These are phyloP conservation scores for Microcos paniculata DNA, from an alignment of 345 rosid genomes.

Conservation along the genomic window DNA sequence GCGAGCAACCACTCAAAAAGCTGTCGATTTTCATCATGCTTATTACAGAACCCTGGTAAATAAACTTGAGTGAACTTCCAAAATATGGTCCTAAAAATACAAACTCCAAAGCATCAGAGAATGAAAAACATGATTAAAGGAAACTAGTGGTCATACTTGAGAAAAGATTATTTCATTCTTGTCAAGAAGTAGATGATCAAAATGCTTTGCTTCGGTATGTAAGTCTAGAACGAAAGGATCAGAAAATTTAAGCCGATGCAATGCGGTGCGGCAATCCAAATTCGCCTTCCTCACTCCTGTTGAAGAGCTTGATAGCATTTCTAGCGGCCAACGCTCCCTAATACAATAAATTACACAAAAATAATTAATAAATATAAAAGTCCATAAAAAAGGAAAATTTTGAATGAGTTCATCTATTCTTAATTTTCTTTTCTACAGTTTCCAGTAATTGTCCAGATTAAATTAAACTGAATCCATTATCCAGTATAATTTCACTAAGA, in stretches of 20 bases:
- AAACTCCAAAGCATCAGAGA: neutral
- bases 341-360: neutral
- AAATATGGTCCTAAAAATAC: neutral
- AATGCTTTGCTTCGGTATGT: slow-evolving; percentile 22
- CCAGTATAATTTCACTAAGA: neutral
- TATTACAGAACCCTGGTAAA: slow-evolving; percentile 42
- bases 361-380: neutral
- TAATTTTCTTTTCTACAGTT: neutral
- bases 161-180: slow-evolving; percentile 39
- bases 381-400: neutral
- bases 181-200: slow-evolving; percentile 39
- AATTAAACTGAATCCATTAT: neutral
- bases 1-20: slow-evolving; percentile 24
- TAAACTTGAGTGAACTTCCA: neutral
- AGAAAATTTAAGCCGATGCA: slow-evolving; percentile 51
- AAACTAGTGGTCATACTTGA: slow-evolving; percentile 34
- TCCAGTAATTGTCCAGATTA: neutral
- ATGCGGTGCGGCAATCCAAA: slow-evolving; percentile 39
- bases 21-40: slow-evolving; percentile 20
- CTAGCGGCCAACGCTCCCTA: slow-evolving; percentile 55
- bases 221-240: slow-evolving; percentile 42
- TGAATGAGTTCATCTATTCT: neutral
- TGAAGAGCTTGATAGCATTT: slow-evolving; percentile 15
- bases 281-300: slow-evolving; percentile 48
- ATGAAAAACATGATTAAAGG: neutral